phyloP scores from a whole-genome alignment of 2,329 filamentous ascomycete species.

The Fusarium graminum region DNA sequence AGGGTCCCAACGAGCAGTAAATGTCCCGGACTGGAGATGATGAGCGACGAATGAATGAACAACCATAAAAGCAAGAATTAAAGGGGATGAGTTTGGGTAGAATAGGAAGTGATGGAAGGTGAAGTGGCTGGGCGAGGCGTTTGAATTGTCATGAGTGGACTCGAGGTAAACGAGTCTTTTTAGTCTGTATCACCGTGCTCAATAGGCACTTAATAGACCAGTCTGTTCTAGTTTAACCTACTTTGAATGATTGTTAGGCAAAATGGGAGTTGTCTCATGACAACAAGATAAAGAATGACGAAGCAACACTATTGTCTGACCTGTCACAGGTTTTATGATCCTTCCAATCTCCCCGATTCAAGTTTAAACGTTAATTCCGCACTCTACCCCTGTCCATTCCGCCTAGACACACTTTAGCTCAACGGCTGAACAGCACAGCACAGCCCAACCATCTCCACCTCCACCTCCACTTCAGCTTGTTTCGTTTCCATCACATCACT shows the following conservation, averaged over 20 bases:
- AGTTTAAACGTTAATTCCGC: constrained; percentile 15
- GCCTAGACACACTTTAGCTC: constrained; percentile 26
- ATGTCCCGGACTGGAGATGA: constrained; percentile 12
- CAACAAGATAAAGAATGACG: not conserved
- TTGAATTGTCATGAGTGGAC: constrained; percentile 24
- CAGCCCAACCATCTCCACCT: constrained; percentile 27
- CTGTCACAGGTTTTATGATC: not conserved
- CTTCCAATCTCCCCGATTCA: constrained; percentile 3
- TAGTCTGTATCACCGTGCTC: constrained; percentile 14
- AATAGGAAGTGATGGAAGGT: constrained; percentile 1
- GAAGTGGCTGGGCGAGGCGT: constrained; percentile 26
- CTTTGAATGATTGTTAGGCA: not conserved
- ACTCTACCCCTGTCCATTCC: constrained; percentile 19
- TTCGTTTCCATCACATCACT: not conserved
- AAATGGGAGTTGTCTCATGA: not conserved
- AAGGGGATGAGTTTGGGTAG: constrained; percentile 12
- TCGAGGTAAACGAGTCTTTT: constrained; percentile 13
- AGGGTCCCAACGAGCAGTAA: constrained; percentile 72
- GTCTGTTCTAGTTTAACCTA: constrained; percentile 3
- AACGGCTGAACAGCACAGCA: constrained; percentile 32
- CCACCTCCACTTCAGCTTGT: constrained; percentile 16
- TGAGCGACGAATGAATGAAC: constrained; percentile 27
- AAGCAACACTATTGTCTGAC: not conserved
- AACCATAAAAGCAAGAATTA: constrained; percentile 2
- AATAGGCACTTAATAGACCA: constrained; percentile 17